Conservation (phyloP, 495 filamentous ascomycete genomes). For the Cairneyella variabilis region DNA sequence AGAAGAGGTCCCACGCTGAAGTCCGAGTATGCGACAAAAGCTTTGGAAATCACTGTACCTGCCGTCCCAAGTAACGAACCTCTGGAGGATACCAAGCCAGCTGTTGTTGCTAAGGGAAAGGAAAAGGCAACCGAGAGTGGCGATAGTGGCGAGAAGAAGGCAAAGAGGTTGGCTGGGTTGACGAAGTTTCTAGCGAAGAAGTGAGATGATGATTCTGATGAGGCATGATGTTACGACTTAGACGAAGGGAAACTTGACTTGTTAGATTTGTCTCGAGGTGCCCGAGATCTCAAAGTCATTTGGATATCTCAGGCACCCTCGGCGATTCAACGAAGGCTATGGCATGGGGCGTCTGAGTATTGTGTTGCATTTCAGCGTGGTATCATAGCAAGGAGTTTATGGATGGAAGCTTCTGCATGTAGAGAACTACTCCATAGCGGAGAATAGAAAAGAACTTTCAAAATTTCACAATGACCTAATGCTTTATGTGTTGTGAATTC, state of each 20-base stretch:
- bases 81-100: slow-evolving; percentile 36
- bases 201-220: slow-evolving; percentile 22
- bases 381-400: slow-evolving; percentile 27
- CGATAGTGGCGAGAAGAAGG: slow-evolving; percentile 27
- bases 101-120: slow-evolving; percentile 28
- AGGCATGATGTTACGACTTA: background rate
- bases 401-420: too few relatives aligned
- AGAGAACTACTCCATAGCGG: too few relatives aligned
- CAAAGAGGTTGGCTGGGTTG: slow-evolving; percentile 64
- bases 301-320: too few relatives aligned
- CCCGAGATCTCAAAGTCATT: too few relatives aligned
- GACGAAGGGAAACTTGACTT: background rate
- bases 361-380: slow-evolving; percentile 10
- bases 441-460: too few relatives aligned
- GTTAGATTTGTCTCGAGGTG: too few relatives aligned
- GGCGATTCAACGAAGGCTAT: too few relatives aligned
- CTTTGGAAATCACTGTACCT: slow-evolving; percentile 56
- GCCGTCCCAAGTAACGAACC: slow-evolving; percentile 35
- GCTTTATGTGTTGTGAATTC: slow-evolving; percentile 1
- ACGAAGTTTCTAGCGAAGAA: slow-evolving; percentile 57
- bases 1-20: slow-evolving; percentile 54
- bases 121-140: slow-evolving; percentile 28
- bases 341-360: too few relatives aligned
- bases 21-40: slow-evolving; percentile 59
- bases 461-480: too few relatives aligned